These are phyloP conservation scores for Trapa incisa DNA, from an alignment of 345 rosid species.

Conservation along the genomic window DNA sequence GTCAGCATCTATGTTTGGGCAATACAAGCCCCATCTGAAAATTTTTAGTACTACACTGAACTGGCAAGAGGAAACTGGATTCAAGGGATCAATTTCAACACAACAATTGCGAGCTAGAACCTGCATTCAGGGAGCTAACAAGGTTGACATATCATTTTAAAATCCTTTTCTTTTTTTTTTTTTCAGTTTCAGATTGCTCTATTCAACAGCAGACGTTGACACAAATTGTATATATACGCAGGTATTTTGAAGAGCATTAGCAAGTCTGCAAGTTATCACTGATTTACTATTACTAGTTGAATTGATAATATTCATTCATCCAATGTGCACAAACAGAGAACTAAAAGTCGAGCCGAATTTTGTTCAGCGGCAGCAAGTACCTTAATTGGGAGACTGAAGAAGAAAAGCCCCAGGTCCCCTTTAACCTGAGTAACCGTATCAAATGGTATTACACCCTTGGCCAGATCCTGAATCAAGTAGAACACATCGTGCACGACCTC, in stretches of 20 bases:
- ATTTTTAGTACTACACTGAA: too few relatives aligned
- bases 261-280: not conserved
- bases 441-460: slow-evolving; percentile 55
- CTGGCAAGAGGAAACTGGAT: too few relatives aligned
- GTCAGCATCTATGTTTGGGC: too few relatives aligned
- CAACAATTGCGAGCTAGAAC: not conserved
- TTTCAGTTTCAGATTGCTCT: not conserved
- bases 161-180: not conserved
- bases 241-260: not conserved
- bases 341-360: not conserved
- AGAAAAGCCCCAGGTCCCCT: slow-evolving; percentile 51
- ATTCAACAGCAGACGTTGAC: not conserved
- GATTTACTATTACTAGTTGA: not conserved
- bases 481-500: slow-evolving; percentile 56
- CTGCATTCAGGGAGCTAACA: not conserved
- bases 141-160: not conserved
- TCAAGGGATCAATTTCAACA: too few relatives aligned
- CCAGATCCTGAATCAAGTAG: slow-evolving; percentile 64
- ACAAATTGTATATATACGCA: not conserved
- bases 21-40: too few relatives aligned
- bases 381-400: slow-evolving; percentile 55
- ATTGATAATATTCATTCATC: not conserved
- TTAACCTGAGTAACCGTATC: slow-evolving; percentile 42
- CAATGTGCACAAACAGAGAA: not conserved
- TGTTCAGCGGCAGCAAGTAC: slow-evolving; percentile 15